A percentile compares a stretch with the other conserved stretches of the same genome.
Evolutionary conservation across 139 green algal species (phyloP).

Genomic region (Tetraselmis striata): DNA sequence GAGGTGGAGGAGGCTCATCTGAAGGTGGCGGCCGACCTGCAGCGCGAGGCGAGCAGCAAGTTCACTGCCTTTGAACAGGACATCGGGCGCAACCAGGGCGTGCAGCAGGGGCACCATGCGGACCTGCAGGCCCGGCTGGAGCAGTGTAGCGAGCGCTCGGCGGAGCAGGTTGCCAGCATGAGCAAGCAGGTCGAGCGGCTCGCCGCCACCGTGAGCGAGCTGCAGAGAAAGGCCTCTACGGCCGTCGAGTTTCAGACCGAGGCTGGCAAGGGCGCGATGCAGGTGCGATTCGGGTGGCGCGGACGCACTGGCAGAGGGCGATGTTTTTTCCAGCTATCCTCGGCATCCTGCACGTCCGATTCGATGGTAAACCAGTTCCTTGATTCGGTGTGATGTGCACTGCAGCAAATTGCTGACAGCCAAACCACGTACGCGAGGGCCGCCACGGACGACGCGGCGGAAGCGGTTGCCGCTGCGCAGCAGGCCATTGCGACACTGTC

Average conservation of each 20-base stretch:
- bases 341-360: too few species aligned
- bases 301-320: too few species aligned
- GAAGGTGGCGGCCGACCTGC: neutral
- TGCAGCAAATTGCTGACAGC: neutral
- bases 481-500: neutral
- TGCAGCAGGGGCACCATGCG: neutral
- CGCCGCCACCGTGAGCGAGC: neutral
- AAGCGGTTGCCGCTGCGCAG: neutral
- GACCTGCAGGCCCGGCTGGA: neutral
- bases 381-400: too few species aligned
- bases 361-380: too few species aligned
- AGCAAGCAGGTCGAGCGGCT: neutral
- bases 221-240: neutral
- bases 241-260: neutral
- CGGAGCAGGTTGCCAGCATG: neutral
- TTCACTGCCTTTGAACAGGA: conserved; percentile 3
- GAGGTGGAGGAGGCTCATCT: neutral
- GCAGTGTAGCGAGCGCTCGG: neutral
- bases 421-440: neutral
- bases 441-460: neutral
- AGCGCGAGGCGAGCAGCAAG: neutral
- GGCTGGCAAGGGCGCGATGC: neutral
- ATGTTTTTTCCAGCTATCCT: too few species aligned
- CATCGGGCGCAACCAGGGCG: neutral
- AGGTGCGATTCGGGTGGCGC: too few species aligned